Percentiles rank a stretch among this genome's conserved stretches.
Evolutionary conservation across 2,329 filamentous ascomycete genomes (phyloP).

Genomic region (Aspergillus ustus): DNA sequence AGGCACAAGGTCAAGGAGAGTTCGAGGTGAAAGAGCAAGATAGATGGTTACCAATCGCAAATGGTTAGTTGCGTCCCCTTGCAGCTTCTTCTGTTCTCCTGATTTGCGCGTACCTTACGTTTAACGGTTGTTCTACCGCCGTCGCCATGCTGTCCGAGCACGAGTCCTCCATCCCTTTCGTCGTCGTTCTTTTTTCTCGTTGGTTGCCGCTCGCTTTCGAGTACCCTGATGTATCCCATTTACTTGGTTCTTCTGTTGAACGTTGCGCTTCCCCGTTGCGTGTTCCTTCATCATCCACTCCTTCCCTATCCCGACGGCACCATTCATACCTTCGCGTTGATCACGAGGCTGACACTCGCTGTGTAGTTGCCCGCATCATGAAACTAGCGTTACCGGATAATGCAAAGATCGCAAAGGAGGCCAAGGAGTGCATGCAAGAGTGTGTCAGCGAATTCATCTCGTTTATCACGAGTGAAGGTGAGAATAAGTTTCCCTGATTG

Average conservation of each 20-base stretch:
- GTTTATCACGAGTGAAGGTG: constrained; percentile 99
- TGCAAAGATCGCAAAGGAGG: constrained; percentile 98
- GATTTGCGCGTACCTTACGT: constrained; percentile 58
- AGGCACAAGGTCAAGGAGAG: constrained; percentile 78
- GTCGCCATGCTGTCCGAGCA: constrained; percentile 39
- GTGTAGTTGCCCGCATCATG: constrained; percentile 98
- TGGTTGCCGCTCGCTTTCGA: constrained; percentile 2
- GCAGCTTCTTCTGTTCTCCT: constrained; percentile 43
- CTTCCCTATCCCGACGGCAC: background rate
- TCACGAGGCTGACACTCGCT: constrained; percentile 57
- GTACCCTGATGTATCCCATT: background rate
- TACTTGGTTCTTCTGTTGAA: background rate
- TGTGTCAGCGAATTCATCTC: constrained; percentile 99
- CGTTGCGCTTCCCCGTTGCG: background rate
- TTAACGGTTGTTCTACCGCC: constrained; percentile 33
- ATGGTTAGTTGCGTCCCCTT: constrained; percentile 77
- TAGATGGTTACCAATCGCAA: constrained; percentile 99
- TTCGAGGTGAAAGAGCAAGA: constrained; percentile 99
- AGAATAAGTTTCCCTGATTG: constrained; percentile 39
- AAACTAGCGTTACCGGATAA: constrained; percentile 97
- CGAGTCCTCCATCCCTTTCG: constrained; percentile 16
- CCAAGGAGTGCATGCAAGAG: constrained; percentile 99
- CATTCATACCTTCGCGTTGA: background rate
- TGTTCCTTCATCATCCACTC: background rate
- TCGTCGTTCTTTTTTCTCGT: constrained; percentile 7